phyloP scores from a whole-genome alignment of 495 filamentous ascomycete species.

The Tuber calosporum region DNA sequence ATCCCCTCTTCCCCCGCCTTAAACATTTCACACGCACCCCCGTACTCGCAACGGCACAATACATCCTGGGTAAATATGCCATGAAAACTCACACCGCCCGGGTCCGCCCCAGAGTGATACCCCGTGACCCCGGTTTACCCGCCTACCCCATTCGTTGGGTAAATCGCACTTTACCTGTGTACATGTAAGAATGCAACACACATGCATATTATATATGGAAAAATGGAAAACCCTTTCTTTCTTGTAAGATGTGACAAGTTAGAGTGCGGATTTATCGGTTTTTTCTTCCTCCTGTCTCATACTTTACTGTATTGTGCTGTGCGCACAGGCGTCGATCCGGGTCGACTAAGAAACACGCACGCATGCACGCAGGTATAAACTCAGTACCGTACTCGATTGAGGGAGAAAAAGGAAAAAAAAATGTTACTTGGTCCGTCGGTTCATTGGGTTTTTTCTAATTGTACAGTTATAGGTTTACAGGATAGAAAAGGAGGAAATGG shows the following conservation, averaged over 20 bases:
- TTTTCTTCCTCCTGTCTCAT: neutral
- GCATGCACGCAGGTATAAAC: no score
- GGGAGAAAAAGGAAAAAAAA: neutral
- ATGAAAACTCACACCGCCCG: no score
- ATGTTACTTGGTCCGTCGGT: neutral
- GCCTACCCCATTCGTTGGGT: neutral
- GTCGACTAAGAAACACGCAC: neutral
- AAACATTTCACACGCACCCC: no score
- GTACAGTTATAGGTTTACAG: neutral
- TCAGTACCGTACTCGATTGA: no score
- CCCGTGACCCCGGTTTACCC: constrained; percentile 2
- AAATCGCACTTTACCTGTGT: neutral
- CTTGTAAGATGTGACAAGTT: neutral
- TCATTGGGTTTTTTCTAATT: neutral
- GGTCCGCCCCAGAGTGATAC: neutral
- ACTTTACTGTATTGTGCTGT: no score
- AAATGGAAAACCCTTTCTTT: neutral
- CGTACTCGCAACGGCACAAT: no score
- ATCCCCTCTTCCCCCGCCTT: no score
- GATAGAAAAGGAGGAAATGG: neutral
- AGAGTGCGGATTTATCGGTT: neutral
- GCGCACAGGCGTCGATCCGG: constrained; percentile 3
- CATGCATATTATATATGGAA: constrained; percentile 1
- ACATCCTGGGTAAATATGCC: no score
- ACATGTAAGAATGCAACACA: neutral